Base-by-base conservation (phyloP, 345 rosid genomes). In the Murraya paniculata region DNA sequence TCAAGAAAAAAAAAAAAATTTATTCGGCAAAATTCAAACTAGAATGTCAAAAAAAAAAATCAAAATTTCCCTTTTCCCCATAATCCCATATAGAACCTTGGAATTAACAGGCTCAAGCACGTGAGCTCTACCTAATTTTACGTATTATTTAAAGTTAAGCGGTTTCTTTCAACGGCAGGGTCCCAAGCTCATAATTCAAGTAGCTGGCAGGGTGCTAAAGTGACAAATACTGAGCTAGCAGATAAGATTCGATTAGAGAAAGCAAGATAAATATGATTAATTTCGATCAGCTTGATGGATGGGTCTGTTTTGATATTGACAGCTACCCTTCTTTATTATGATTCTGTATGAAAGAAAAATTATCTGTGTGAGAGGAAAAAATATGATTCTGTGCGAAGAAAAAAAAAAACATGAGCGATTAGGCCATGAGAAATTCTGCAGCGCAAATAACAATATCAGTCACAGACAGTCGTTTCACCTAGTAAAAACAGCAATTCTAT, bases 401-500 rank as follows among this genome's bases (percentile, higher is more conserved):
- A 5, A 27, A 27, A 31, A 56, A 60, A 4, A 60, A 24, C 27
- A 38, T 0, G n/a, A 5, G 6, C 38, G 3, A 73, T 27, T 18
- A 10, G 9, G 25, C 56, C 33, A 1, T 16, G 67, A 25, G 10
- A 16, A 56, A n/a, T 7, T 57, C 9, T 35, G 50, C 31, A 72
- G 22, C 18, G 16, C 3, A 59, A n/a, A 22, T 31, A 31, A 64
- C n/a, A 8, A 31, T 18, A 2, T 31, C 39, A 30, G 9, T 6
- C 10, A 27, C 19, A 30, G 35, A 28, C 3, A 41, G 64, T 11
- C 16, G 62, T 35, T 76, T 73, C 30, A 82, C 68, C 62, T 50
- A 64, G 75, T 58, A 76, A 60, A 70, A 64, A 56, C 31, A 60
- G 55, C 24, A 66, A 78, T 28, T 68, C 48, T 53, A 72, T 71